Percentiles rank a stretch among this genome's conserved stretches.
phyloP scores from a whole-genome alignment of 768 basidiomycete genomes.

The Trametes gibbosa region DNA sequence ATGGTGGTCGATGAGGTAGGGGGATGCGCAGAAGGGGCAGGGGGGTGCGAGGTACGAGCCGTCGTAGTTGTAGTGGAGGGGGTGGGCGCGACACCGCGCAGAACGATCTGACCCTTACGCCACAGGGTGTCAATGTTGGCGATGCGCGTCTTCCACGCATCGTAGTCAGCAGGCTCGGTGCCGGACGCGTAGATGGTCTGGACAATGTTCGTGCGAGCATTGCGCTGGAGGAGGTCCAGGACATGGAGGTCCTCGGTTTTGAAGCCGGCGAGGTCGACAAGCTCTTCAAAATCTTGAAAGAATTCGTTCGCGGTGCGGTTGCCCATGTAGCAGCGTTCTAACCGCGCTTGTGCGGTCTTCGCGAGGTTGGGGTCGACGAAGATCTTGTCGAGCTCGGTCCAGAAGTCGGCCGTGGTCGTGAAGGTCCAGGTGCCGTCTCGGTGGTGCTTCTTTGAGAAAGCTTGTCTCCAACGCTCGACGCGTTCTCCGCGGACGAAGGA shows the following conservation, averaged over 20 bases:
- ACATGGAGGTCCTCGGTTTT: not conserved
- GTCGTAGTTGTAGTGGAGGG: not conserved
- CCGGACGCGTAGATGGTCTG: too few species aligned
- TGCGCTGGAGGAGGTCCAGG: not conserved
- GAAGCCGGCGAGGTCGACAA: not conserved
- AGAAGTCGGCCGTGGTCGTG: not conserved
- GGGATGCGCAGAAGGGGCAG: not conserved
- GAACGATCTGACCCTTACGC: too few species aligned
- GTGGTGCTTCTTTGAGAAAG: not conserved
- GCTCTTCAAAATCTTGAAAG: slow-evolving; percentile 4
- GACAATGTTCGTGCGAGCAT: too few species aligned
- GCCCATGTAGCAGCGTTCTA: not conserved
- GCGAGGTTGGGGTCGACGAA: too few species aligned
- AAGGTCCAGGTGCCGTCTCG: not conserved
- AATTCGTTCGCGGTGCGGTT: not conserved
- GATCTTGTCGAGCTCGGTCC: not conserved
- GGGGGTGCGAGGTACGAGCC: not conserved
- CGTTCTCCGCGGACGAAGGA: not conserved
- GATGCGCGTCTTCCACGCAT: not conserved
- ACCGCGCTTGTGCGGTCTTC: not conserved
- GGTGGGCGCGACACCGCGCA: not conserved
- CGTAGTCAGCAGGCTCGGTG: not conserved
- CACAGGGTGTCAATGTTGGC: not conserved
- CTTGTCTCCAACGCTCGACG: not conserved
- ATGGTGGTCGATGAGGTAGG: too few species aligned